Base-by-base conservation (phyloP, 371 early-diverging fungal species). In the Lichtheimia ornata region DNA sequence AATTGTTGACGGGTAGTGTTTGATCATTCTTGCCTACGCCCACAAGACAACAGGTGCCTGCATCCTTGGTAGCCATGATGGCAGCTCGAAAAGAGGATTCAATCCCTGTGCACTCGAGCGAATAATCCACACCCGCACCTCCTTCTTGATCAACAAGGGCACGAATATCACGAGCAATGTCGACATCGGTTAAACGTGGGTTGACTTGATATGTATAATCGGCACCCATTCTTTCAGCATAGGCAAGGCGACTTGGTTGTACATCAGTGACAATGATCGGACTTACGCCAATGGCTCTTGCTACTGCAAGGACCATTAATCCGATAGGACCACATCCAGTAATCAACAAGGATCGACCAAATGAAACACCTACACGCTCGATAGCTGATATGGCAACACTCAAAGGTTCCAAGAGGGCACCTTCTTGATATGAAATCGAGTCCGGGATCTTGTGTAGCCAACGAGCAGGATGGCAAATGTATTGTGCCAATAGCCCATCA, bases 11-110 rank as follows among this genome's bases (percentile, higher is more conserved):
- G 13, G 78, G 78, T 20, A 77, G 58, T 0, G 65, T 63, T 52
- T 74, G 75, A 24, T 77, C 75, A 22, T 74, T 77, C 65, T 77
- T 74, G 50, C 78, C 78, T 1, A 77, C 73, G 51, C 78, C 78
- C 4, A 77, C 78, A 42, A 77, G 65, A 56, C 72, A 71, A 28
- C 72, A 72, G 6, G 69, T 65, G 51, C 78, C 78, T 22, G 72
- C 73, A 61, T 74, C 73, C 20, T 69, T 64, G 2, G 75, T 75
- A 7, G 71, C 70, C 73, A 77, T 72, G 47, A 77, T 74, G 41
- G 78, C 75, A 14, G 73, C 58, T 53, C 75, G 71, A 53, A 77
- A 74, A 15, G 75, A 77, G 7, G 69, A 65, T 17, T 77, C 78
- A 35, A 77, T 69, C 60, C 78, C 78, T 27, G 78, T 77, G 42